Evolutionary conservation across 1,139 yeast species (phyloP).

Genomic region (Zygosaccharomyces sapae): DNA sequence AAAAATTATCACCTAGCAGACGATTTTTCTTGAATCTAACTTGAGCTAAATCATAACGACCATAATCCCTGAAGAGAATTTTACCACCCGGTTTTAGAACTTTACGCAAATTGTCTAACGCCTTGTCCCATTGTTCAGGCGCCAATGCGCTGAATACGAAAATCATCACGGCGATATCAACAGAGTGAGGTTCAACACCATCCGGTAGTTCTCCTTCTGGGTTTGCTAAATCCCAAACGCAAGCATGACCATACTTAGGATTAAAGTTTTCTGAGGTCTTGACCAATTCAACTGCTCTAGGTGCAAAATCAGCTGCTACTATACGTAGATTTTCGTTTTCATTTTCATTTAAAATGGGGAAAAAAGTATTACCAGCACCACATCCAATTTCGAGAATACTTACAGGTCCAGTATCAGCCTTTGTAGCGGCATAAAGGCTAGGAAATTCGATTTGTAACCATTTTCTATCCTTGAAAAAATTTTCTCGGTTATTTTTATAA

Average conservation of each 20-base stretch:
- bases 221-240: constrained; percentile 95
- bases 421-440: constrained; percentile 69
- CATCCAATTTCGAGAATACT: constrained; percentile 91
- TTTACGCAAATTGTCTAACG: constrained; percentile 63
- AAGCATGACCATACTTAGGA: constrained; percentile 66
- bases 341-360: constrained; percentile 80
- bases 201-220: constrained; percentile 73
- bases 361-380: constrained; percentile 97
- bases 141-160: constrained; percentile 90
- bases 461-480: constrained; percentile 92
- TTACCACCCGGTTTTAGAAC: constrained; percentile 90
- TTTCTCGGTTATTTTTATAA: constrained; percentile 83
- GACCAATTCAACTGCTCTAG: constrained; percentile 85
- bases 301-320: constrained; percentile 86
- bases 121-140: constrained; percentile 87
- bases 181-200: constrained; percentile 73
- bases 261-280: constrained; percentile 57
- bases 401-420: constrained; percentile 60
- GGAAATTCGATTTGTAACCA: constrained; percentile 97
- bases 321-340: constrained; percentile 70
- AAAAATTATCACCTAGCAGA: constrained; percentile 83
- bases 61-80: constrained; percentile 87
- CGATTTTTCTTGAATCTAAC: constrained; percentile 88
- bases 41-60: constrained; percentile 93
- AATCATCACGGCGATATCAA: constrained; percentile 87